Base-by-base conservation (phyloP, 23 red algal species). In the Chondrus crispus region DNA sequence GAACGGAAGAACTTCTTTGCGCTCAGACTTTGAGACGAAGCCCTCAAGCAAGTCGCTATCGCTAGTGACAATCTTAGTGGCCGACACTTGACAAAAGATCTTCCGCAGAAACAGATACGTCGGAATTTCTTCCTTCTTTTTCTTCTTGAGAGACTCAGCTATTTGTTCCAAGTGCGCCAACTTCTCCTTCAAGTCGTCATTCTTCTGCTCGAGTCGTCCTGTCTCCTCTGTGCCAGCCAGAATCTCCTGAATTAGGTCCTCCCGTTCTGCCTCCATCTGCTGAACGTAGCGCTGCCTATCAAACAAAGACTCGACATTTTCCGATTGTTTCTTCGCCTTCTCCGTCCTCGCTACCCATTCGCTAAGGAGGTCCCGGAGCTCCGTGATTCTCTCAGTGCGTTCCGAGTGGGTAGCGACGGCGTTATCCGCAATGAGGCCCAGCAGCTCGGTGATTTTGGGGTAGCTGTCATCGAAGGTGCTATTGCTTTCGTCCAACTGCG, bases 1-100 rank as follows among this genome's bases (percentile, higher is more conserved):
- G 62, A 90, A 90, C 29, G 87, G 87, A 66, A 78, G 49, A 19
- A 90, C 72, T 22, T 90, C 87, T 42, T 90, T 57, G 38, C 32
- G 62, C 22, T 90, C 22, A 53, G 45, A 38, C 39, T 90, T 63
- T 14, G 54, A 74, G 13, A 80, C 49, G 53, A 90, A 90, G 30
- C 87, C 87, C 54, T 80, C 72, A 32, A 90, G 46, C 9, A 66
- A 53, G 13, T 90, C 57, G 45, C 16, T 22, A 80, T 90, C 71
- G 29, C n/a, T 35, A 24, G 10, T 66, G 26, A 66, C 60, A 66
- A 66, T 66, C 60, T 19, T 66, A 22, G 35, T 66, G 26, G 26
- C 60, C 26, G 60, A 66, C 60, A 66, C 26, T 32, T 66, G 60
- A 12, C 60, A 32, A 32, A 66, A 66, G 35, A 66, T 66, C 60